A percentile compares a stretch with the other conserved stretches of the same genome.
phyloP scores from a whole-genome alignment of 2,329 filamentous ascomycete genomes.

The Dothistroma pini region DNA sequence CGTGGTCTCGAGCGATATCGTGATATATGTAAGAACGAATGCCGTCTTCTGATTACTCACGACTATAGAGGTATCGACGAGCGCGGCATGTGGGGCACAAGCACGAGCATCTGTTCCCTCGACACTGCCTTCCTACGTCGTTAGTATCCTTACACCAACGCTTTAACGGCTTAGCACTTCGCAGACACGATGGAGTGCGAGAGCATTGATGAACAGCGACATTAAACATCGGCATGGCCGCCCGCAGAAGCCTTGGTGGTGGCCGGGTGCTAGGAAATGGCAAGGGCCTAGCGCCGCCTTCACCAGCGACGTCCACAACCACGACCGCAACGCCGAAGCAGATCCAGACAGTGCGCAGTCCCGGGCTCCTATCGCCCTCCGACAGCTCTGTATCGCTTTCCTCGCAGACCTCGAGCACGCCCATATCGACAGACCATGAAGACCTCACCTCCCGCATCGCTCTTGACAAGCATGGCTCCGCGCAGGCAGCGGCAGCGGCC shows the following conservation, averaged over 20 bases:
- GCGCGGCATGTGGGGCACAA: background rate
- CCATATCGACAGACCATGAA: slow-evolving; percentile 66
- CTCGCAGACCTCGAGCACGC: slow-evolving; percentile 70
- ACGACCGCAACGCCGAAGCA: slow-evolving; percentile 34
- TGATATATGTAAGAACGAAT: background rate
- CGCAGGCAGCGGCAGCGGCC: slow-evolving; percentile 53
- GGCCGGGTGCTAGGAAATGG: slow-evolving; percentile 87
- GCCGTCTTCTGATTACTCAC: background rate
- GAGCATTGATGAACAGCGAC: background rate
- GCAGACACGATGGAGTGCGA: slow-evolving; percentile 5
- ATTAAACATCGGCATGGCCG: slow-evolving; percentile 60
- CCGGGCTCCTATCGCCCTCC: slow-evolving; percentile 56
- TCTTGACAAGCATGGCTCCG: slow-evolving; percentile 56
- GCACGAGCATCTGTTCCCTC: background rate
- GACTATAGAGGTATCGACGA: background rate
- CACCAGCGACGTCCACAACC: slow-evolving; percentile 51
- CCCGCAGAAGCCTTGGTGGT: slow-evolving; percentile 77
- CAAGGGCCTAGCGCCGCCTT: slow-evolving; percentile 67
- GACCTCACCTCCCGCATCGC: slow-evolving; percentile 81
- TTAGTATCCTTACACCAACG: background rate
- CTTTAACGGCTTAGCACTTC: background rate
- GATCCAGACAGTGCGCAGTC: slow-evolving; percentile 34
- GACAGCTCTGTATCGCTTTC: slow-evolving; percentile 73
- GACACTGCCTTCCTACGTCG: background rate
- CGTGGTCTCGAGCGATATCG: too few relatives aligned